These are phyloP conservation scores for Dictyostelium brefeldianum DNA, from an alignment of 78 protist genomes.

Conservation along the genomic window DNA sequence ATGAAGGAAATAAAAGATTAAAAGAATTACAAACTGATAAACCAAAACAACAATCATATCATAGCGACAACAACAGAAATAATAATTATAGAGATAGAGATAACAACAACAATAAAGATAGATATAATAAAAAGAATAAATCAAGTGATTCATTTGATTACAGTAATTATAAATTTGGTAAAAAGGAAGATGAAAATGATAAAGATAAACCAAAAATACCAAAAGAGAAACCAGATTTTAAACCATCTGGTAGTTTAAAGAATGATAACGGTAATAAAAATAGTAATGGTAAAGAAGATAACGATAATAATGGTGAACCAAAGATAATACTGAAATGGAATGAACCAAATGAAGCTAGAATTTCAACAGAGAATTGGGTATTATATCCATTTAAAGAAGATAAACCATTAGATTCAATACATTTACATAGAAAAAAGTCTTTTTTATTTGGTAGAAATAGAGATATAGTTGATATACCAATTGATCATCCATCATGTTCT, in stretches of 20 bases:
- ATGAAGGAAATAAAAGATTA: conserved; percentile 51
- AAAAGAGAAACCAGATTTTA: conserved; percentile 86
- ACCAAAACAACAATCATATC: not conserved
- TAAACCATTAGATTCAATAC: conserved; percentile 67
- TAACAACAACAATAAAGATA: not conserved
- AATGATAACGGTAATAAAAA: not conserved
- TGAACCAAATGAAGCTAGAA: conserved; percentile 88
- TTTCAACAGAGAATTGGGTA: conserved; percentile 86
- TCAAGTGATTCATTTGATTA: not conserved
- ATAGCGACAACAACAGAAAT: not conserved
- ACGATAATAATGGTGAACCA: conserved; percentile 18
- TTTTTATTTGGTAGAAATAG: conserved; percentile 90
- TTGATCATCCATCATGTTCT: conserved; percentile 94
- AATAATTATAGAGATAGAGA: not conserved
- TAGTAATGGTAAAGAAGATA: not conserved
- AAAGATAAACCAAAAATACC: not conserved
- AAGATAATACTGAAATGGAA: conserved; percentile 74
- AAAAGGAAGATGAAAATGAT: conserved; percentile 22
- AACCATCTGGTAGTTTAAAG: conserved; percentile 70
- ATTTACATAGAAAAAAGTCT: conserved; percentile 62
- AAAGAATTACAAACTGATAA: conserved; percentile 30
- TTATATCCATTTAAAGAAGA: conserved; percentile 90
- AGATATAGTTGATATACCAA: conserved; percentile 89
- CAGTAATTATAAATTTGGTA: conserved; percentile 8
- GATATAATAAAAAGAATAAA: conserved; percentile 3